Evolutionary conservation across 2,329 filamentous ascomycete genomes (phyloP).

Genomic region (Pseudogymnoascus sp.): DNA sequence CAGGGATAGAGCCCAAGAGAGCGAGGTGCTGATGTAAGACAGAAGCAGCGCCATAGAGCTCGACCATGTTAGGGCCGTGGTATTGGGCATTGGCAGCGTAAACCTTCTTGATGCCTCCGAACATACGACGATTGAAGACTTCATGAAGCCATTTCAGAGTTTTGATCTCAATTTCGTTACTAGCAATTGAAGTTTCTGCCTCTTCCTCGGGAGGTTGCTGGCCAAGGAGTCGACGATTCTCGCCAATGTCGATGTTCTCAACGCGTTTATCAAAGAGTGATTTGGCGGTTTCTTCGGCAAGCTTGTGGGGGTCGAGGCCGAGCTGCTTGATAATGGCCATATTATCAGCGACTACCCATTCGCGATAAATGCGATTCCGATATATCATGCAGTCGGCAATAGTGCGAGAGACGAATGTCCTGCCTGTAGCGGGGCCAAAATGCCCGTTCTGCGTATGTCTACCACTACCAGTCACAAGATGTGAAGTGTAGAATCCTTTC

Average conservation of each 20-base stretch:
- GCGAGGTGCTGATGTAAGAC: conserved; percentile 8
- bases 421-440: conserved; percentile 3
- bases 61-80: conserved; percentile 9
- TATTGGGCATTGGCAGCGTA: conserved; percentile 5
- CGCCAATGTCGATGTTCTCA: conserved; percentile 6
- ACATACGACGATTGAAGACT: conserved; percentile 5
- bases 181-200: conserved; percentile 8
- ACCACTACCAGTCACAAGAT: conserved; percentile 7
- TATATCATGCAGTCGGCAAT: conserved; percentile 15
- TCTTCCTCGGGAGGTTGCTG: neutral
- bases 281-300: neutral
- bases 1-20: neutral
- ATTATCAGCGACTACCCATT: conserved; percentile 13
- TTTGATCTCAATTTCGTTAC: neutral
- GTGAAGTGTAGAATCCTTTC: conserved; percentile 10
- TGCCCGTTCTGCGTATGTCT: conserved; percentile 7
- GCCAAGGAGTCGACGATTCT: conserved; percentile 8
- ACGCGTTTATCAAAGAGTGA: conserved; percentile 1
- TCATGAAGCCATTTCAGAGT: conserved; percentile 6
- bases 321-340: conserved; percentile 11
- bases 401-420: conserved; percentile 13
- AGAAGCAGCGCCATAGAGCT: conserved; percentile 8
- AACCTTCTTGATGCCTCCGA: neutral
- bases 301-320: neutral
- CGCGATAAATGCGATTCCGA: conserved; percentile 12